Evolutionary conservation across 2,329 filamentous ascomycete species (phyloP), one percentile per base, ranked within the genome.

Genomic region (Ophiostoma sp.): DNA sequence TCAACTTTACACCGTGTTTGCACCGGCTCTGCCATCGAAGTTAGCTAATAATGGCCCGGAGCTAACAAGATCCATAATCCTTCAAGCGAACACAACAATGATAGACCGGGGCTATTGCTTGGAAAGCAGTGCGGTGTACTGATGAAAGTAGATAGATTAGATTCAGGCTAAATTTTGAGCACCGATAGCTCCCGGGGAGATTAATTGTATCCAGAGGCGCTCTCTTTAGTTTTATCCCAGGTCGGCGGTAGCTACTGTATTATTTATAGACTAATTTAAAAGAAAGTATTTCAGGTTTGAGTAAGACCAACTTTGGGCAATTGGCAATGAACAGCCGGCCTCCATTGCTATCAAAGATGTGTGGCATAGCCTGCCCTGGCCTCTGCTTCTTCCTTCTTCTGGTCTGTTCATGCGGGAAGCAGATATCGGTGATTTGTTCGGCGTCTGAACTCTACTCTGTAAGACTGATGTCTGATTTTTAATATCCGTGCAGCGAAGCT

Each of bases 161-260:
- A 57, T 57, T 57, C 52, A 57, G 52, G 52, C 52, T 57, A 57
- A 57, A 57, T 15, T 57, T 11, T 57, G 11, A 57, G 23, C 52
- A 11, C 52, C 52, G 52, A 57, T 57, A 57, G 23, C n/a, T n/a
- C 52, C 52, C 52, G 52, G 10, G 3, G 6, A 57, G 17, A 27
- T 54, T 23, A 6, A 17, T 23, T 15, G 4, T 27, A 0, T 13
- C 52, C 11, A 57, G 48, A 54, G 10, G n/a, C 10, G 23, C 52
- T 27, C 23, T 4, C 8, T n/a, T 13, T 27, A 57, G 52, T 20
- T 10, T 48, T 20, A 48, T n/a, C 17, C 44, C 44, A 20, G 17
- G 44, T 48, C 44, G 44, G 17, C 44, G 20, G 20, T 48, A 7
- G 17, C 17, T n/a, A 20, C 17, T 48, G 15, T 41, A 13, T 11